Percentiles rank a stretch among this genome's conserved stretches.
Evolutionary conservation across 2,329 filamentous ascomycete genomes (phyloP).

Genomic region (Bretziella fagacearum): DNA sequence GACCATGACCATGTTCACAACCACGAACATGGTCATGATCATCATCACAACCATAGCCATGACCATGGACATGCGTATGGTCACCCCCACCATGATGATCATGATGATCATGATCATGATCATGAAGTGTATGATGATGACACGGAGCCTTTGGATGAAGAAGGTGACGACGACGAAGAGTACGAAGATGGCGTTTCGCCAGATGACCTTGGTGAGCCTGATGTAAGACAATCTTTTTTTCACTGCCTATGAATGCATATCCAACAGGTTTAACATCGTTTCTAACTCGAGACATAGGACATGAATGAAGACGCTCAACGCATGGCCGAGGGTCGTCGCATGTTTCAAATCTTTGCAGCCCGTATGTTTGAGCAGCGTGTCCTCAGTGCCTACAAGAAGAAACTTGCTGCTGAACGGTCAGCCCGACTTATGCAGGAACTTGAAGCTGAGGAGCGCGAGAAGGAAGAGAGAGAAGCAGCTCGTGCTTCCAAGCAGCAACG

Average conservation of each 20-base stretch:
- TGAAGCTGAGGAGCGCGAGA: slow-evolving; percentile 63
- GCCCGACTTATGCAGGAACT: slow-evolving; percentile 80
- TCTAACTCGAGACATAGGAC: slow-evolving; percentile 45
- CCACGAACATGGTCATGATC: slow-evolving; percentile 29
- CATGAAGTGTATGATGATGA: slow-evolving; percentile 35
- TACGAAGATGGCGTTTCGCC: slow-evolving; percentile 12
- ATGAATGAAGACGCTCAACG: slow-evolving; percentile 95
- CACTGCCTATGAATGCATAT: background rate
- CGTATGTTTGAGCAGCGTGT: slow-evolving; percentile 98
- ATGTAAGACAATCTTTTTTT: slow-evolving; percentile 6
- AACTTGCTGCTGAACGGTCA: slow-evolving; percentile 85
- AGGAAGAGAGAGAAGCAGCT: slow-evolving; percentile 71
- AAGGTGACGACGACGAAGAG: slow-evolving; percentile 65
- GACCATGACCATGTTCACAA: slow-evolving; percentile 46
- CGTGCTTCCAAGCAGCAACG: slow-evolving; percentile 88
- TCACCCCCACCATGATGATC: slow-evolving; percentile 48
- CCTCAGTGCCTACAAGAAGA: slow-evolving; percentile 91
- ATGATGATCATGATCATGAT: slow-evolving; percentile 43
- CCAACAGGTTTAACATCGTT: background rate
- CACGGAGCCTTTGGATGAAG: slow-evolving; percentile 40
- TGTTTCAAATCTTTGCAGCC: slow-evolving; percentile 99
- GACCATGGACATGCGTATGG: slow-evolving; percentile 35
- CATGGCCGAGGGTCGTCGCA: slow-evolving; percentile 94
- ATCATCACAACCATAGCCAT: slow-evolving; percentile 20
- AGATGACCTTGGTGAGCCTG: slow-evolving; percentile 14